A percentile compares a stretch with the other conserved stretches of the same genome.
Conservation (phyloP, 768 basidiomycete genomes). For the Sarcomyxa edulis region DNA sequence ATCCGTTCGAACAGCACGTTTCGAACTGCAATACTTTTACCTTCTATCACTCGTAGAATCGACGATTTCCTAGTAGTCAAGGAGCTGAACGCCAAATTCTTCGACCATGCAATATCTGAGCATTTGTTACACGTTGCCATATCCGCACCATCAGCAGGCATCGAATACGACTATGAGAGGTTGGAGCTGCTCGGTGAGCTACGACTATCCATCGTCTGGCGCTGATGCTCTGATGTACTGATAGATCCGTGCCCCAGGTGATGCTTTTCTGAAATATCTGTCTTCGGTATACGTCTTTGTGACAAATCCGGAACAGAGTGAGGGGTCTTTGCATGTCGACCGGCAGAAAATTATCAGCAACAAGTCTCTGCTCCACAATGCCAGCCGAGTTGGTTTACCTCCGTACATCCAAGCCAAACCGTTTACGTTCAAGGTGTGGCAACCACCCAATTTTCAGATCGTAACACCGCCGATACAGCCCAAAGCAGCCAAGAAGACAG, state of each 20-base stretch:
- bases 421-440: conserved; percentile 65
- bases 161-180: conserved; percentile 78
- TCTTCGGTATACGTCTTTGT: conserved; percentile 73
- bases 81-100: conserved; percentile 68
- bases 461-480: not conserved
- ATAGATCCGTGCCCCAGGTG: conserved; percentile 41
- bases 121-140: conserved; percentile 59
- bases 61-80: conserved; percentile 74
- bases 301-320: conserved; percentile 54
- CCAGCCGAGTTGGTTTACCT: conserved; percentile 56
- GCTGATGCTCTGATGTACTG: conserved; percentile 2
- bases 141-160: conserved; percentile 62
- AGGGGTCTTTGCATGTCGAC: conserved; percentile 61
- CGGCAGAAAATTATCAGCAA: conserved; percentile 76
- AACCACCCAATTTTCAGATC: conserved; percentile 38
- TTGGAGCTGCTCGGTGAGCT: conserved; percentile 72
- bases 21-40: conserved; percentile 64
- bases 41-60: conserved; percentile 67
- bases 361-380: conserved; percentile 51
- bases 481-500: too few relatives aligned
- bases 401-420: conserved; percentile 69
- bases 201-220: not conserved
- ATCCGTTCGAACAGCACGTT: conserved; percentile 40
- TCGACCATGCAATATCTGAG: conserved; percentile 59
- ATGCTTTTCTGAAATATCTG: conserved; percentile 80